Conservation (phyloP, 2,329 filamentous ascomycete genomes). For the Zelopaecilomyces penicillatus region DNA sequence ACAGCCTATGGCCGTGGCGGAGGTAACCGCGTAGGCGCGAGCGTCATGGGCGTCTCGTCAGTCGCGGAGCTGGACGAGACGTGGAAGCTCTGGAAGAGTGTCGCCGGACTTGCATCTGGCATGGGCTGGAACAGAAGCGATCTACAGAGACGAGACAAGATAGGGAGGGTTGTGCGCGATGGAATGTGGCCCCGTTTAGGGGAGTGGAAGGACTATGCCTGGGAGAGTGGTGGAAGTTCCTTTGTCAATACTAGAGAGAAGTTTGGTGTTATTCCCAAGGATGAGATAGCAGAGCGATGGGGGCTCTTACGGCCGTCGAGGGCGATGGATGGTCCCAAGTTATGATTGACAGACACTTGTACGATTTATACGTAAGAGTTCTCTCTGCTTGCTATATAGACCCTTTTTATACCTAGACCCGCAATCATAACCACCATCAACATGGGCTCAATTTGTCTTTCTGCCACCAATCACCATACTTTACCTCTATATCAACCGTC, state of each 20-base stretch:
- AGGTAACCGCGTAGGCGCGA: conserved; percentile 40
- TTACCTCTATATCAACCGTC: too few species aligned
- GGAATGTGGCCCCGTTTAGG: conserved; percentile 51
- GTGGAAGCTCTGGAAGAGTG: conserved; percentile 47
- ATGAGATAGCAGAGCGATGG: conserved; percentile 19
- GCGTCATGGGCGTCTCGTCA: conserved; percentile 58
- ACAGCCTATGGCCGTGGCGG: conserved; percentile 12
- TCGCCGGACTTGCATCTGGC: conserved; percentile 34
- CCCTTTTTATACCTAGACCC: too few species aligned
- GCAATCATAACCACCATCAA: too few species aligned
- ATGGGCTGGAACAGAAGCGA: conserved; percentile 10
- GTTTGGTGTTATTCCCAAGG: conserved; percentile 23
- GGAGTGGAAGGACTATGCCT: conserved; percentile 54
- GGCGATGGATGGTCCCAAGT: conserved; percentile 18
- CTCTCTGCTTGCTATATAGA: too few species aligned
- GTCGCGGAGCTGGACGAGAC: conserved; percentile 57
- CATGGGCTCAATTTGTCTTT: too few species aligned
- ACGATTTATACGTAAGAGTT: too few species aligned
- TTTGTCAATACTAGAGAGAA: conserved; percentile 31
- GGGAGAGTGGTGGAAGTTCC: conserved; percentile 48
- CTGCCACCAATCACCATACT: too few species aligned
- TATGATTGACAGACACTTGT: conserved; percentile 9
- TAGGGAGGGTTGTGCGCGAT: conserved; percentile 26
- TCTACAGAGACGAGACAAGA: conserved; percentile 23
- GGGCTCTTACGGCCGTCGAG: conserved; percentile 17